A percentile compares a stretch with the other conserved stretches of the same genome.
Evolutionary conservation across 805 yeast species (phyloP).

Genomic region (Ogataea salicorniae): DNA sequence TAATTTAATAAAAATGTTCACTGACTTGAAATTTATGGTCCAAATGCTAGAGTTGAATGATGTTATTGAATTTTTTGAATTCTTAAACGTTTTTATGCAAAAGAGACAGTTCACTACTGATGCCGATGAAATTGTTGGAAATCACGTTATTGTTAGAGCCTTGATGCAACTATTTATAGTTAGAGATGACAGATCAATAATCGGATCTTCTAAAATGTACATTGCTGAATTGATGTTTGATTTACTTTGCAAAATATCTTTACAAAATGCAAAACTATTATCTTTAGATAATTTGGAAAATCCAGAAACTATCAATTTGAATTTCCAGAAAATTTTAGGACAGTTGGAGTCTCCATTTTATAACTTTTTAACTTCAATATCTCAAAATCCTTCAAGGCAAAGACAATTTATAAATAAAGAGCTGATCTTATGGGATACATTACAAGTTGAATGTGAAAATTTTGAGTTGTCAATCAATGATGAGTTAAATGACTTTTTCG

Average conservation of each 20-base stretch:
- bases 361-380: slow-evolving; percentile 38
- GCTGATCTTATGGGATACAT: slow-evolving; percentile 63
- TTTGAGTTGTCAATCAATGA: slow-evolving; percentile 46
- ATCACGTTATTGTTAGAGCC: slow-evolving; percentile 54
- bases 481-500: slow-evolving; percentile 27
- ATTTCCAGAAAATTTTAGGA: slow-evolving; percentile 29
- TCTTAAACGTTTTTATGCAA: slow-evolving; percentile 22
- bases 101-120: slow-evolving; percentile 21
- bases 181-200: slow-evolving; percentile 54
- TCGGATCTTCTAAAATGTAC: slow-evolving; percentile 40
- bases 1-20: slow-evolving; percentile 25
- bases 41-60: slow-evolving; percentile 27
- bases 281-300: slow-evolving; percentile 4
- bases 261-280: slow-evolving; percentile 20
- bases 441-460: slow-evolving; percentile 70
- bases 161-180: slow-evolving; percentile 56
- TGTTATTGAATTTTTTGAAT: slow-evolving; percentile 23
- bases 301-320: slow-evolving; percentile 17
- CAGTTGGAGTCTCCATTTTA: slow-evolving; percentile 45
- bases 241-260: slow-evolving; percentile 15
- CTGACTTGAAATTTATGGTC: slow-evolving; percentile 35
- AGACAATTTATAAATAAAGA: slow-evolving; percentile 65
- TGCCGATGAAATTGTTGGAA: slow-evolving; percentile 28
- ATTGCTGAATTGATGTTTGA: slow-evolving; percentile 34
- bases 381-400: slow-evolving; percentile 76